Base-by-base conservation (phyloP, 208 protist genomes). In the Wallacemonas sp. region DNA sequence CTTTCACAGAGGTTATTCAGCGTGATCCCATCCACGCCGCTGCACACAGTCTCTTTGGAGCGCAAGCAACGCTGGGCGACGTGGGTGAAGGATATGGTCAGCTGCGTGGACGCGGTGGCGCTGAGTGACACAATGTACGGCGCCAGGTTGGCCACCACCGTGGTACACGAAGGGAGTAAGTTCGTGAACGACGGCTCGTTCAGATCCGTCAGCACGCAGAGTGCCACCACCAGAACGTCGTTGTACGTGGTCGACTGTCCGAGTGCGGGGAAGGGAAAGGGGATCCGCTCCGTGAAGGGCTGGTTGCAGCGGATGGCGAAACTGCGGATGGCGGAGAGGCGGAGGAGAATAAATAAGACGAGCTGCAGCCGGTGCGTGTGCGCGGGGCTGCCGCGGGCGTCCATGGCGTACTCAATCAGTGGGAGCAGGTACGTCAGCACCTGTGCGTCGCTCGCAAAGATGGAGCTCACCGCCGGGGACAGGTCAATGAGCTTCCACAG, bases 281-380 rank as follows among this genome's bases (percentile, higher is more conserved):
- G 67, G 22, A 77, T 74, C 18, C 29, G 49, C 61, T 84, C 78
- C n/a, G 39, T 74, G 44, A 90, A 84, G 28, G 77, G 65, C 42
- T 82, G 66, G 62, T 98, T 98, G 38, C 93, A 89, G 18, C 77
- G 77, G 36, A 96, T 28, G 31, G 77, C 82, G 71, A 97, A 97
- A 20, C 75, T 65, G 22, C 92, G 75, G 59, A 82, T 38, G 52
- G 92, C 77, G 36, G 81, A 89, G 7, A 97, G 70, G 10, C 79
- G 77, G 10, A 92, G 68, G 16, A 98, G 67, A 57, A 95, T 87
- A 52, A 96, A 94, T 8, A 94, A 63, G 46, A 84, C 82, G 45
- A 96, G 61, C 64, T 97, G 90, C 22, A 96, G 75, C 11, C 82
- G 80, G 31, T 86, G 61, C 33, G 72, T 68, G 55, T 72, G 76